These are phyloP conservation scores for Heliamphora exappendiculata DNA, from an alignment of 148 eudicot species.

Conservation along the genomic window DNA sequence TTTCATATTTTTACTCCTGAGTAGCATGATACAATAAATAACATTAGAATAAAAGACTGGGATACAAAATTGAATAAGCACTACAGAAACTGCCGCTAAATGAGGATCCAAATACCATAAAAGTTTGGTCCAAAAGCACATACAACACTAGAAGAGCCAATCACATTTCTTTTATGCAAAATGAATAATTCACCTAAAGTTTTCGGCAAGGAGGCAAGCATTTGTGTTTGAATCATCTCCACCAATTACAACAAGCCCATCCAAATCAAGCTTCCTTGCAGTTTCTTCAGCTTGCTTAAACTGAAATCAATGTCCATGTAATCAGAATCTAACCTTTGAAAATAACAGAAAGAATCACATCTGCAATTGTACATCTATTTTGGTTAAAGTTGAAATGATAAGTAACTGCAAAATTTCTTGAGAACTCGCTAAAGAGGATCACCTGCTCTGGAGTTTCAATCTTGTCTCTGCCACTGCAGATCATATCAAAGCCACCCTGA, in stretches of 20 bases:
- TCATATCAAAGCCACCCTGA: slow-evolving; percentile 99
- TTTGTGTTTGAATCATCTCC: slow-evolving; percentile 98
- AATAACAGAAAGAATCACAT: neutral
- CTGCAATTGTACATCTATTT: neutral
- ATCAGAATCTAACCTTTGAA: slow-evolving; percentile 9
- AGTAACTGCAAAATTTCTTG: neutral
- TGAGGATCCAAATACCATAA: neutral
- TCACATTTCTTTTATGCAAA: neutral
- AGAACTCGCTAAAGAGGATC: neutral
- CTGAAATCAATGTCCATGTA: slow-evolving; percentile 32
- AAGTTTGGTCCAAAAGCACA: neutral
- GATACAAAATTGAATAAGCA: neutral
- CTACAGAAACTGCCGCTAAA: neutral
- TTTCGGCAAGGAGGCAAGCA: slow-evolving; percentile 97
- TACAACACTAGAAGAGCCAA: neutral
- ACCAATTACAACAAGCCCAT: slow-evolving; percentile 97
- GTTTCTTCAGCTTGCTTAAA: slow-evolving; percentile 98
- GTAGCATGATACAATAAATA: neutral
- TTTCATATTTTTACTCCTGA: slow-evolving; percentile 86
- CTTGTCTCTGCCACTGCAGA: slow-evolving; percentile 94
- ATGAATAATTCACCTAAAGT: slow-evolving; percentile 57
- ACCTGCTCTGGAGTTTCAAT: slow-evolving; percentile 99
- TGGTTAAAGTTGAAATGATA: neutral
- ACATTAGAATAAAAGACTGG: neutral
- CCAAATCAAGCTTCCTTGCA: slow-evolving; percentile 78